Conservation (phyloP, 768 basidiomycete genomes). For the Leccinum subtestaceum region DNA sequence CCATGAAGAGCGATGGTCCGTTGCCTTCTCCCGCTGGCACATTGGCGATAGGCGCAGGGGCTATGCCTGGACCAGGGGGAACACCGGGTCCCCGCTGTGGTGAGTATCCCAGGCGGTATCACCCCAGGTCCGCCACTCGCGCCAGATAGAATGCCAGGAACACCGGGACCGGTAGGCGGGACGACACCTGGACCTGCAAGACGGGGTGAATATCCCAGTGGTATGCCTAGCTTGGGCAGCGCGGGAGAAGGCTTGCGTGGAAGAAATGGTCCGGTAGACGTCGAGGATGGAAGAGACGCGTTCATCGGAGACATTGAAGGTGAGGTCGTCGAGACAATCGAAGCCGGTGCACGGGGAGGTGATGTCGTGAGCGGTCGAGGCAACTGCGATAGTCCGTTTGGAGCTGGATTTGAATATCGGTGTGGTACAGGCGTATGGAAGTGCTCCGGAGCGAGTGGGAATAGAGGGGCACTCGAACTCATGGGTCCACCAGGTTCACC, state of each 20-base stretch:
- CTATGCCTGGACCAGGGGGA: slow-evolving; percentile 28
- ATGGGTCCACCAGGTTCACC: slow-evolving; percentile 28
- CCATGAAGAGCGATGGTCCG: slow-evolving; percentile 10
- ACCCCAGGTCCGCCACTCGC: neutral
- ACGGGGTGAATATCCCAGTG: slow-evolving; percentile 28
- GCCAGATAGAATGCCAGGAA: neutral
- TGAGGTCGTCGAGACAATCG: slow-evolving; percentile 10
- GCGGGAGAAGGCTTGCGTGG: slow-evolving; percentile 26
- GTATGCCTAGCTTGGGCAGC: slow-evolving; percentile 29
- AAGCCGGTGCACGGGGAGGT: neutral
- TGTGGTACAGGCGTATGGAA: slow-evolving; percentile 31
- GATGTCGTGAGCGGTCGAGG: slow-evolving; percentile 13
- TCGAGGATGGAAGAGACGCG: slow-evolving; percentile 10
- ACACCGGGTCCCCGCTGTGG: slow-evolving; percentile 26
- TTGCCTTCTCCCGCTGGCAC: slow-evolving; percentile 10
- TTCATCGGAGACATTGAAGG: slow-evolving; percentile 21
- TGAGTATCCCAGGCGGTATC: slow-evolving; percentile 26
- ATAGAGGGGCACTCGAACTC: slow-evolving; percentile 26
- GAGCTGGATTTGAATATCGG: slow-evolving; percentile 22
- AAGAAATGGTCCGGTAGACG: slow-evolving; percentile 20
- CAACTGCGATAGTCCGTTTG: slow-evolving; percentile 23
- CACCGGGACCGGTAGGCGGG: neutral
- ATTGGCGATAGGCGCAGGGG: slow-evolving; percentile 17
- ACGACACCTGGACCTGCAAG: slow-evolving; percentile 25
- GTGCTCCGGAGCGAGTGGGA: slow-evolving; percentile 29